These are phyloP conservation scores for Secale cereale DNA, from an alignment of 176 grass and related monocot species.

Conservation along the genomic window DNA sequence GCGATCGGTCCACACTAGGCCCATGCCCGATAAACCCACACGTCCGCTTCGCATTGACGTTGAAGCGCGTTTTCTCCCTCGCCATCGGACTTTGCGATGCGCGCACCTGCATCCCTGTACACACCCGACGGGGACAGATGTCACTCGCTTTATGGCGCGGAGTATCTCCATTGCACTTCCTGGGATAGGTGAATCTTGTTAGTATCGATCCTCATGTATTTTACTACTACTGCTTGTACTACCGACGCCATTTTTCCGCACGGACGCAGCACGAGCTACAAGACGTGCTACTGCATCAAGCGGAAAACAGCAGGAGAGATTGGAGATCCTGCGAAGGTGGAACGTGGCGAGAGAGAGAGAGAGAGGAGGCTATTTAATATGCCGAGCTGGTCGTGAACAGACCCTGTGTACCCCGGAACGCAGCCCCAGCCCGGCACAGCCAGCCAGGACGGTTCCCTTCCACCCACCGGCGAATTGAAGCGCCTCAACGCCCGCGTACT, in stretches of 20 bases:
- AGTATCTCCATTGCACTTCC: too few relatives aligned
- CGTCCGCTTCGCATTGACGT: constrained; percentile 14
- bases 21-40: constrained; percentile 12
- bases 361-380: constrained; percentile 35
- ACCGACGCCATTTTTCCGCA: neutral
- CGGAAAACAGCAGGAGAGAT: neutral
- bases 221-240: too few relatives aligned
- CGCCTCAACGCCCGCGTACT: neutral
- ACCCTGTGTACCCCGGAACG: neutral
- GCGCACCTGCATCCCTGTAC: constrained; percentile 21
- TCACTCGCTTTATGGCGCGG: neutral
- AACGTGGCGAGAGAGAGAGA: neutral
- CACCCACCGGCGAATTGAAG: constrained; percentile 26
- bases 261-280: neutral
- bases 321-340: neutral
- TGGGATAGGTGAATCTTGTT: neutral
- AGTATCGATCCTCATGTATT: neutral
- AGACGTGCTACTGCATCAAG: too few relatives aligned
- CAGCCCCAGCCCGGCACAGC: neutral
- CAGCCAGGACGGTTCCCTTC: constrained; percentile 22
- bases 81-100: constrained; percentile 10
- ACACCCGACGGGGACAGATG: constrained; percentile 16
- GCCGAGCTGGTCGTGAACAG: constrained; percentile 20
- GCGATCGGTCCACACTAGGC: constrained; percentile 20
- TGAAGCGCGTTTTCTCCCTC: neutral